Base-by-base conservation (phyloP, 176 grass and related monocot genomes). In the Dactylis glomerata region DNA sequence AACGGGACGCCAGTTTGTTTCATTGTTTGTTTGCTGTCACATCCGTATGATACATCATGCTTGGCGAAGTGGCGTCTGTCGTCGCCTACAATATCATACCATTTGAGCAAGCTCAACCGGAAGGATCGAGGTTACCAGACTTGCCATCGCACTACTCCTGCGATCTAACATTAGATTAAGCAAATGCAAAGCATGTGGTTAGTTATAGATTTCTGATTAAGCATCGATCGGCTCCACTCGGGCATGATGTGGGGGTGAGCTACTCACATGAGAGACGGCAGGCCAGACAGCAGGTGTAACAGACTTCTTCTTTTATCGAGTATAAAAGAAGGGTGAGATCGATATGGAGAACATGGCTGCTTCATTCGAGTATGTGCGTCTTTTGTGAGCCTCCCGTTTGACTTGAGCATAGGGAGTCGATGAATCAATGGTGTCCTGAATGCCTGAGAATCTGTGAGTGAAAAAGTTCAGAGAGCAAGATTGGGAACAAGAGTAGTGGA, bases 81-180 rank as follows among this genome's bases (percentile, higher is more conserved):
- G 38, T 61, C 11, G 49, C 77, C 30, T 38, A 5, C 36, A 2
- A 37, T 56, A 41, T 76, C 70, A 75, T 80, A 38, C 22, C 10
- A 14, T 6, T 46, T 46, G 8, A 42, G 0, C 41, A n/a, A 5
- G 40, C 49, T 41, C 61, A 50, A 26, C 69, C 16, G 14, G 10
- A 28, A n/a, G 16, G 33, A 65, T 30, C 54, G 37, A 78, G 54
- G 73, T 22, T 42, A 86, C 73, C 83, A 56, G 57, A 83, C 73
- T 34, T 78, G 32, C 40, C 78, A 63, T 73, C 6, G 42, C 75
- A 12, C 27, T 51, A 38, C 71, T 84, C 68, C 37, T 36, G 40
- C 73, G 14, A 31, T 15, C 76, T 85, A 76, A 68, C n/a, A 5
- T 42, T 42, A 46, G 32, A 89, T 8, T 58, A 71, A 72, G 8